Evolutionary conservation across 2,329 filamentous ascomycete species (phyloP), one percentile per base, ranked within the genome.

Genomic region (Aureobasidium sp.): DNA sequence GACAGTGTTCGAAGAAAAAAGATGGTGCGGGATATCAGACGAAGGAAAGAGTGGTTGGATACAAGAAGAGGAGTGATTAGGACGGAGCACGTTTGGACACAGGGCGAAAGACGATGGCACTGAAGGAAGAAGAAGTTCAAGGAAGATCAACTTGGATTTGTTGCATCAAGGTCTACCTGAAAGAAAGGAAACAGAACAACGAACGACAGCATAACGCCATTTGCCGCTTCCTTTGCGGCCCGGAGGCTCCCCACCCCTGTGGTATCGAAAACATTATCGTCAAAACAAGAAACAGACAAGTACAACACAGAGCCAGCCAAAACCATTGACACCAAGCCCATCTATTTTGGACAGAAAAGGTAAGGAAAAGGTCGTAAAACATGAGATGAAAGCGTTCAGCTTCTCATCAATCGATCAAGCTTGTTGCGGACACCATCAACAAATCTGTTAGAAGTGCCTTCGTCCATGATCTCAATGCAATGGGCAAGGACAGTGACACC

Each of bases 351-450:
- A 58, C 55, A 20, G n/a, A 50, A 8, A 46, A 3, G n/a, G 20
- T 26, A 48, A 48, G 10, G 26, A 48, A 39, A 46, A 23, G 20
- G 41, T 60, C 57, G 26, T 60, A 23, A 60, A 34, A 23, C 32
- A 42, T 60, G n/a, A 52, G 39, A 10, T 42, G 29, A 42, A 13
- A 41, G 32, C 20, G 34, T 68, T 64, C n/a, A 73, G 20, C 69
- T 66, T 60, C 68, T 67, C 27, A 77, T 72, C 47, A 80, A 68
- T 64, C 75, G 76, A 63, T 80, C 78, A 27, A 84, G 73, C 70
- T 84, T 84, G 61, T 76, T 75, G 44, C 78, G 76, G 63, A 84
- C 80, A 9, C 82, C 82, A 65, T 84, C 81, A 7, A 79, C 79
- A 66, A 84, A 79, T 26, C 80, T 76, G 50, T 78, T 80, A 37